Evolutionary conservation across 192 early-diverging fungal genomes (phyloP).

Genomic region (Coemansia sp.): DNA sequence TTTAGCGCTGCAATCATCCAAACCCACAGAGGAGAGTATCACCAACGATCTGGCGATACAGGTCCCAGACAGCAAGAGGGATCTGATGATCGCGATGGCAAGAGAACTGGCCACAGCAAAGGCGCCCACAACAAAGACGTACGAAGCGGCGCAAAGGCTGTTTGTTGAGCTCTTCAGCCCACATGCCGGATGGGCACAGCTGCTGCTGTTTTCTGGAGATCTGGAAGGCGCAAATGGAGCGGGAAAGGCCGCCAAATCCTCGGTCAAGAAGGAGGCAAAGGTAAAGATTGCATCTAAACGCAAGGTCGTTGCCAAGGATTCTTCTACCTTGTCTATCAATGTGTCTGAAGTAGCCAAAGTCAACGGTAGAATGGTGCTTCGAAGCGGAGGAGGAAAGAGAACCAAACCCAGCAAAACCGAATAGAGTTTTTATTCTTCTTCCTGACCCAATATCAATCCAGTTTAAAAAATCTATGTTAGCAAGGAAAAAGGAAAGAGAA

Average conservation of each 20-base stretch:
- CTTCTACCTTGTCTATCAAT: not conserved
- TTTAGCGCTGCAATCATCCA: not conserved
- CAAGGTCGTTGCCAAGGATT: constrained; percentile 9
- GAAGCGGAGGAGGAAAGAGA: not conserved
- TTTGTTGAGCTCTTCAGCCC: constrained; percentile 78
- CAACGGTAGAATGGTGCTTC: not conserved
- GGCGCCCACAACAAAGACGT: constrained; percentile 65
- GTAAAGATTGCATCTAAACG: constrained; percentile 10
- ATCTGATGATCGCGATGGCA: constrained; percentile 10
- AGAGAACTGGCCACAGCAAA: constrained; percentile 55
- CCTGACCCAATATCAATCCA: not conserved
- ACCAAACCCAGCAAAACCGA: not conserved
- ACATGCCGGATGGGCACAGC: constrained; percentile 81
- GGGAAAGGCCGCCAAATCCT: too few species aligned
- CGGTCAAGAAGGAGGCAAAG: constrained; percentile 13
- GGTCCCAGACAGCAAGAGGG: constrained; percentile 10
- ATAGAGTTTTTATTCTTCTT: not conserved
- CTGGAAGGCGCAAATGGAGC: constrained; percentile 15
- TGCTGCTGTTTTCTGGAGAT: constrained; percentile 59
- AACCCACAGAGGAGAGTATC: not conserved
- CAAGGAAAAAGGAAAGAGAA: not conserved
- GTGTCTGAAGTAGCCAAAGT: not conserved
- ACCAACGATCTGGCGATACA: constrained; percentile 7
- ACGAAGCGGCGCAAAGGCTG: constrained; percentile 68
- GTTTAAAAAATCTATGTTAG: not conserved